Conservation (phyloP, 176 grass and related monocot species). For the Pontederia paniculata region DNA sequence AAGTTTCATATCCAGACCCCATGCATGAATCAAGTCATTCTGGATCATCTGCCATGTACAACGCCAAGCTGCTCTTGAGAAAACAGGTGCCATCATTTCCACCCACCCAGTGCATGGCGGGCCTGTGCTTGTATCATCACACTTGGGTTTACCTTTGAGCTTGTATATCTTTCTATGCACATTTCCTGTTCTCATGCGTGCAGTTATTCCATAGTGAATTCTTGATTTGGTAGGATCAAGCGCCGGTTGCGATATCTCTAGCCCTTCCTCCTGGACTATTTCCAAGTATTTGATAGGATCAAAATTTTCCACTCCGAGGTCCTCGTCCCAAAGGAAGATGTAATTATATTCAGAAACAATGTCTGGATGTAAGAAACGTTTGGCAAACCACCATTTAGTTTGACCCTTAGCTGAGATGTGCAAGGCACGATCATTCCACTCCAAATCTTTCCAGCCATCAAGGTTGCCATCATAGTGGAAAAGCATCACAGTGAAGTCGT, state of each 20-base stretch:
- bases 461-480: slow-evolving; percentile 11
- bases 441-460: slow-evolving; percentile 13
- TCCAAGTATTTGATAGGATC: slow-evolving; percentile 6
- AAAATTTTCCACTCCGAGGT: slow-evolving; percentile 16
- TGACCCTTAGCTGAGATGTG: slow-evolving; percentile 11
- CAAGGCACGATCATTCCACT: slow-evolving; percentile 5
- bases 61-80: too few relatives aligned
- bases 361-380: slow-evolving; percentile 15
- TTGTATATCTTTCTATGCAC: slow-evolving; percentile 59
- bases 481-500: not conserved
- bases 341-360: slow-evolving; percentile 9
- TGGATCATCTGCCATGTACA: too few relatives aligned
- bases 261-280: slow-evolving; percentile 12
- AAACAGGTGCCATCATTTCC: too few relatives aligned
- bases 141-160: slow-evolving; percentile 35
- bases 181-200: not conserved
- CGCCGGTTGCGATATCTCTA: slow-evolving; percentile 14
- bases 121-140: slow-evolving; percentile 51
- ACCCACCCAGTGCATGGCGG: slow-evolving; percentile 74
- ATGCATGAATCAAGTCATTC: slow-evolving; percentile 89
- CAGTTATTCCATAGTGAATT: slow-evolving; percentile 7
- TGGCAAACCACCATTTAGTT: slow-evolving; percentile 19
- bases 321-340: slow-evolving; percentile 15
- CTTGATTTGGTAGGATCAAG: slow-evolving; percentile 1
- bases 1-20: slow-evolving; percentile 87